A percentile compares a stretch with the other conserved stretches of the same genome.
phyloP scores from a whole-genome alignment of 768 basidiomycete genomes.

The Phaeotremella skinneri region DNA sequence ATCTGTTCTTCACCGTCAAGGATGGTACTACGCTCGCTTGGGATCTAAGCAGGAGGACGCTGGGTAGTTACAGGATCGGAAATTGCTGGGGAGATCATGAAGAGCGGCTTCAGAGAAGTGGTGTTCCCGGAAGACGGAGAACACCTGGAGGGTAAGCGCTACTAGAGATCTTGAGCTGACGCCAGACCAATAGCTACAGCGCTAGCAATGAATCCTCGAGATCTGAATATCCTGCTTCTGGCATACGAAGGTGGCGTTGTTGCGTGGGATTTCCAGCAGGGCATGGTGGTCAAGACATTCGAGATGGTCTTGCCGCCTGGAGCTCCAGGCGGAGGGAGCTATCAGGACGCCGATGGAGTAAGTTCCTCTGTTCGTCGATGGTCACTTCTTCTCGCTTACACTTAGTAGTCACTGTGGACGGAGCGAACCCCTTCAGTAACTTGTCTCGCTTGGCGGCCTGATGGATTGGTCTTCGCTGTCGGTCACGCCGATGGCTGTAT shows the following conservation, averaged over 20 bases:
- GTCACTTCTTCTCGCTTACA: constrained; percentile 4
- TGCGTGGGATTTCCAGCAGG: constrained; percentile 52
- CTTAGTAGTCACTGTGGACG: constrained; percentile 62
- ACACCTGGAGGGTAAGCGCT: constrained; percentile 43
- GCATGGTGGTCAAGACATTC: constrained; percentile 58
- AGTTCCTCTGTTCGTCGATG: constrained; percentile 25
- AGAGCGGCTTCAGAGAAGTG: constrained; percentile 58
- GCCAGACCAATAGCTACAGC: constrained; percentile 61
- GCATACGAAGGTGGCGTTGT: constrained; percentile 62
- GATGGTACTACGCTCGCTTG: constrained; percentile 69
- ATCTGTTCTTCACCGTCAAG: constrained; percentile 59
- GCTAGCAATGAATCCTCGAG: constrained; percentile 65
- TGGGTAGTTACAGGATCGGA: constrained; percentile 67
- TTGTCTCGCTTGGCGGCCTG: constrained; percentile 69
- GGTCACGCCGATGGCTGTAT: constrained; percentile 81
- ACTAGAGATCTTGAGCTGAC: constrained; percentile 1
- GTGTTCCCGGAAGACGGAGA: constrained; percentile 44
- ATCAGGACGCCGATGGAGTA: constrained; percentile 57
- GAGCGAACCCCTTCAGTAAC: constrained; percentile 71
- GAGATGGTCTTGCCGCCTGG: constrained; percentile 73
- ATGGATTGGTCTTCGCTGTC: constrained; percentile 68
- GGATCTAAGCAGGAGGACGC: constrained; percentile 67
- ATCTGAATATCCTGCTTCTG: constrained; percentile 69
- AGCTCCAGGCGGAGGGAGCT: constrained; percentile 73
- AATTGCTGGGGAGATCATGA: constrained; percentile 76